Conservation (phyloP, 495 filamentous ascomycete genomes). For the Talaromyces thailandensis region DNA sequence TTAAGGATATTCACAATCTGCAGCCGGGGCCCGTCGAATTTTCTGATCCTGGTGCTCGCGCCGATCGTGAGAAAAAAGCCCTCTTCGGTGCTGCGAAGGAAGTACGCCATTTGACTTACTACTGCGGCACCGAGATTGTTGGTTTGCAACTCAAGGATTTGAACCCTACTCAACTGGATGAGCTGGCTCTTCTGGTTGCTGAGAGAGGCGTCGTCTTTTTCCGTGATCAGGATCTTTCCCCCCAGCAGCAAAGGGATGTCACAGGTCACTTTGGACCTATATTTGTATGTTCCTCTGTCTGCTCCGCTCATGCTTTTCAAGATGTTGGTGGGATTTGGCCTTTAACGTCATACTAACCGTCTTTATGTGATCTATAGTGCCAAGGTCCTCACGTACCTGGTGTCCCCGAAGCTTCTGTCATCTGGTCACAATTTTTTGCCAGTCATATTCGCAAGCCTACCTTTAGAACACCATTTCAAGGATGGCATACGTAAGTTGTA, state of each 20-base stretch:
- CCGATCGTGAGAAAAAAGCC: neutral
- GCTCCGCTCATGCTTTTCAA: no score
- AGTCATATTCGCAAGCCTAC: neutral
- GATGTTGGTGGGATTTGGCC: no score
- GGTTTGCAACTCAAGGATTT: constrained; percentile 55
- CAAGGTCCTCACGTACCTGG: neutral
- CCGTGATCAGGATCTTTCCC: constrained; percentile 45
- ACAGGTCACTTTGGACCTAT: constrained; percentile 29
- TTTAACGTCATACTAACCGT: neutral
- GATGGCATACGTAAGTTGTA: neutral
- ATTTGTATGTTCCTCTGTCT: no score
- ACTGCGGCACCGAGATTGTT: constrained; percentile 55
- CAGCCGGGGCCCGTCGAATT: neutral
- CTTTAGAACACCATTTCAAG: neutral
- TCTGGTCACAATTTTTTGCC: neutral
- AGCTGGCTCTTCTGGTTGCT: constrained; percentile 53
- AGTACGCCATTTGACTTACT: no score
- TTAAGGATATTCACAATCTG: neutral
- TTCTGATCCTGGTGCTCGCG: neutral
- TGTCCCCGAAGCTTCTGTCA: neutral
- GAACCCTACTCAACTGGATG: constrained; percentile 50
- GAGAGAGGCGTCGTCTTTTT: constrained; percentile 56
- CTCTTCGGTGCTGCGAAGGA: no score
- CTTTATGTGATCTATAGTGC: neutral
- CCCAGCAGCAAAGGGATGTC: constrained; percentile 39